Evolutionary conservation across 805 yeast genomes (phyloP).

Genomic region (Blastobotrys americana): DNA sequence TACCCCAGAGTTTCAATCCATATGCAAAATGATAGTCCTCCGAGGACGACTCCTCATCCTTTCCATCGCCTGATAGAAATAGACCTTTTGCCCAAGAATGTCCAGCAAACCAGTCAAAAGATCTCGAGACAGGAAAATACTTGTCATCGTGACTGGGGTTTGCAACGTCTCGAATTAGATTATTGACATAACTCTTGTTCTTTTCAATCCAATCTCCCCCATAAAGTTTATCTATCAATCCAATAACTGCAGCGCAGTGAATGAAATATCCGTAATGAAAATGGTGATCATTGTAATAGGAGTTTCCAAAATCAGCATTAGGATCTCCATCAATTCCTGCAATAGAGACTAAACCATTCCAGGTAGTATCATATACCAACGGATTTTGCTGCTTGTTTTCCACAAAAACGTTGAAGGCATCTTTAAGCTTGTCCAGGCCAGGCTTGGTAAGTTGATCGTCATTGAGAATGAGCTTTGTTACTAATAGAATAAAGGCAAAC

Average conservation of each 20-base stretch:
- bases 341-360: constrained; percentile 72
- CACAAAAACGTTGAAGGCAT: constrained; percentile 58
- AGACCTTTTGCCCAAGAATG: constrained; percentile 74
- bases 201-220: constrained; percentile 47
- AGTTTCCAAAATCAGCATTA: constrained; percentile 65
- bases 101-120: constrained; percentile 66
- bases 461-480: constrained; percentile 51
- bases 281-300: constrained; percentile 79
- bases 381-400: constrained; percentile 59
- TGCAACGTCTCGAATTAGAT: constrained; percentile 59
- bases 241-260: constrained; percentile 76
- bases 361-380: constrained; percentile 60
- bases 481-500: constrained; percentile 70
- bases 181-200: constrained; percentile 51
- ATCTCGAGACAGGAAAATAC: constrained; percentile 57
- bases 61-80: constrained; percentile 56
- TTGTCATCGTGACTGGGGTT: constrained; percentile 47
- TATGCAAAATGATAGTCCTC: constrained; percentile 67
- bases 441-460: constrained; percentile 43
- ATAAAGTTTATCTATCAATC: constrained; percentile 47
- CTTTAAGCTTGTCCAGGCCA: constrained; percentile 49
- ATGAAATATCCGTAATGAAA: constrained; percentile 81
- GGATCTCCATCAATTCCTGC: constrained; percentile 45
- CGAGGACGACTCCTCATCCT: constrained; percentile 62
- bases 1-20: constrained; percentile 65